Conservation (phyloP, 2,329 filamentous ascomycete species). For the Arthrobotrys conoides region DNA sequence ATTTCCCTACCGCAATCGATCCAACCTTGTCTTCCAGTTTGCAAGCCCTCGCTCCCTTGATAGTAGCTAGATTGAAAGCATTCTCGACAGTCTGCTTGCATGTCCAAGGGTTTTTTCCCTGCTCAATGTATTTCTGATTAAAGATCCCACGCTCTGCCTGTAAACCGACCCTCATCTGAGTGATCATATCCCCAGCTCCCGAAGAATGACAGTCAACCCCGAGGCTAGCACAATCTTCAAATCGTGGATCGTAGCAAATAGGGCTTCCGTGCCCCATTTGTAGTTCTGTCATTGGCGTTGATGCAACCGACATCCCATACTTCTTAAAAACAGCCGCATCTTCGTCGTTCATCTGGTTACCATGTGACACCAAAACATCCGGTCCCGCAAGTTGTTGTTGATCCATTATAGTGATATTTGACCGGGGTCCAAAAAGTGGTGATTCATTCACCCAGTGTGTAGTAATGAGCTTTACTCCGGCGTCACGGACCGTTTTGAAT, state of each 20-base stretch:
- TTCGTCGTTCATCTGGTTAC: slow-evolving; percentile 65
- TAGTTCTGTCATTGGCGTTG: slow-evolving; percentile 71
- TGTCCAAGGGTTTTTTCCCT: slow-evolving; percentile 63
- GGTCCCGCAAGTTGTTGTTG: slow-evolving; percentile 67
- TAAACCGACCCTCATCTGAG: slow-evolving; percentile 66
- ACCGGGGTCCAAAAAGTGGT: slow-evolving; percentile 17
- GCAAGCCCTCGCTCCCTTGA: slow-evolving; percentile 69
- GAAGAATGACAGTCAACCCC: slow-evolving; percentile 67
- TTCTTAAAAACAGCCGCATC: slow-evolving; percentile 67
- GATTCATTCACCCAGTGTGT: slow-evolving; percentile 65
- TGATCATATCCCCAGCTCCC: slow-evolving; percentile 65
- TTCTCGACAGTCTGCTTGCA: slow-evolving; percentile 67
- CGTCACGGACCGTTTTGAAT: slow-evolving; percentile 66
- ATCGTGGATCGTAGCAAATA: slow-evolving; percentile 66
- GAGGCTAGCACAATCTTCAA: slow-evolving; percentile 65
- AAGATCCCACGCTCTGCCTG: slow-evolving; percentile 65
- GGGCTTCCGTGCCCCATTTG: slow-evolving; percentile 69
- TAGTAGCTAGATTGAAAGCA: slow-evolving; percentile 70
- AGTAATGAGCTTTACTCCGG: slow-evolving; percentile 68
- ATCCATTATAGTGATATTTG: slow-evolving; percentile 61
- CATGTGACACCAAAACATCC: slow-evolving; percentile 69
- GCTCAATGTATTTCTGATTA: slow-evolving; percentile 64
- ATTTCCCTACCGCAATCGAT: slow-evolving; percentile 68
- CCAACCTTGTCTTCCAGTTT: slow-evolving; percentile 69
- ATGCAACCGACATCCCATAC: slow-evolving; percentile 67